Evolutionary conservation across 2,329 filamentous ascomycete genomes (phyloP), one percentile per base, ranked within the genome.

Genomic region (Hypocreales sp.): DNA sequence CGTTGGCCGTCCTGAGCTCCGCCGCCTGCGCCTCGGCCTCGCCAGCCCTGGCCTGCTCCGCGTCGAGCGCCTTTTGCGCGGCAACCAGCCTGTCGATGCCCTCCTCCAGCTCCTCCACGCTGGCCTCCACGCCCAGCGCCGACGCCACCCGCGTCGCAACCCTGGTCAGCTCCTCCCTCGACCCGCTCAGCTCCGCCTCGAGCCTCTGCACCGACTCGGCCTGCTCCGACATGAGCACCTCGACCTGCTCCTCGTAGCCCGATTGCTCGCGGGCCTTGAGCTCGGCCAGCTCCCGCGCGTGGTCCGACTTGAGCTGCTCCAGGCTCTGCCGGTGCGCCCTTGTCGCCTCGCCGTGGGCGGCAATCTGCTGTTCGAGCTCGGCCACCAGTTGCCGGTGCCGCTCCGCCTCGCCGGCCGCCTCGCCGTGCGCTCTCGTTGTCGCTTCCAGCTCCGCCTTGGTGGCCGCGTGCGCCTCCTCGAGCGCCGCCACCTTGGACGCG

Each of bases 391-490:
- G 46, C 35, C 58, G 52, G 38, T 66, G 59, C 12, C 46, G 44
- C 8, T 56, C 50, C 1, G 56, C 50, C 28, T 72, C 63, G 3
- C 53, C 45, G 14, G 45, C 39, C 1, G 57, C 58, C 13, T 65
- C 50, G 14, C 72, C 68, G 29, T 72, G 71, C 1, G 69, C 63
- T 28, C 69, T 64, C 7, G 64, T 61, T 24, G 76, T 66, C 28
- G 78, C 66, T 21, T 81, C 70, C 8, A 92, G 63, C 40, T 87
- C 68, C 25, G 65, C 54, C 41, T 72, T 69, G 27, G 79, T 68
- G 15, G 65, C 63, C 18, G 66, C 51, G 45, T 92, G 78, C 4
- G 76, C 69, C 36, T 74, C 56, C 50, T 93, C 83, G 10, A 93
- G 62, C 37, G 79, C 69, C 4, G 72, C 63, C 17, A 93, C 73